Evolutionary conservation across 2,329 filamentous ascomycete genomes (phyloP).

Genomic region (Talaromyces sp.): DNA sequence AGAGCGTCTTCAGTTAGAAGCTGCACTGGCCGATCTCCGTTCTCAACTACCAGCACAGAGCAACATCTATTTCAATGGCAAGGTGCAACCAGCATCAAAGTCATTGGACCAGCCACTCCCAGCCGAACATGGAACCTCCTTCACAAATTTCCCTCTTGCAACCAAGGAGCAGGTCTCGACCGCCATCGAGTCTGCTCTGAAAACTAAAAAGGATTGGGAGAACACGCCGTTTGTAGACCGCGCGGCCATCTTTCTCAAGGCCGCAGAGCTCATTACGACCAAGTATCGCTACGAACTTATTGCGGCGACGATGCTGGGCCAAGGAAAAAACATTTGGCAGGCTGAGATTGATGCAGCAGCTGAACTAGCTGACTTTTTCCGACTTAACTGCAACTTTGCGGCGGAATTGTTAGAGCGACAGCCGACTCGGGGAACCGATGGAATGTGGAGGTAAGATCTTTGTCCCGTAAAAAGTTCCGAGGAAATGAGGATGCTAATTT

Average conservation of each 20-base stretch:
- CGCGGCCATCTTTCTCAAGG: constrained; percentile 91
- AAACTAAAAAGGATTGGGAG: constrained; percentile 84
- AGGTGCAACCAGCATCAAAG: constrained; percentile 19
- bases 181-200: constrained; percentile 79
- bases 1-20: neutral
- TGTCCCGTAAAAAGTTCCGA: too few relatives aligned
- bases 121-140: constrained; percentile 43
- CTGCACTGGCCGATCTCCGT: neutral
- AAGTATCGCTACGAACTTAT: constrained; percentile 98
- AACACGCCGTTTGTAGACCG: constrained; percentile 82
- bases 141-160: constrained; percentile 81
- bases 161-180: constrained; percentile 67
- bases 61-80: constrained; percentile 23
- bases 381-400: constrained; percentile 90
- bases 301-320: constrained; percentile 91
- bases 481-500: neutral
- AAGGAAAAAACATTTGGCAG: constrained; percentile 98
- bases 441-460: constrained; percentile 70
- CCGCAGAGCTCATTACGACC: constrained; percentile 79
- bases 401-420: constrained; percentile 85
- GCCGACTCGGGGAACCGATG: constrained; percentile 73
- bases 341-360: constrained; percentile 95
- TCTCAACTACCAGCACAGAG: neutral
- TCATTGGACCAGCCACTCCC: constrained; percentile 26
- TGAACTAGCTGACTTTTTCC: constrained; percentile 86